Conservation (phyloP, 257 asterid species). For the Nicotiana otophora region DNA sequence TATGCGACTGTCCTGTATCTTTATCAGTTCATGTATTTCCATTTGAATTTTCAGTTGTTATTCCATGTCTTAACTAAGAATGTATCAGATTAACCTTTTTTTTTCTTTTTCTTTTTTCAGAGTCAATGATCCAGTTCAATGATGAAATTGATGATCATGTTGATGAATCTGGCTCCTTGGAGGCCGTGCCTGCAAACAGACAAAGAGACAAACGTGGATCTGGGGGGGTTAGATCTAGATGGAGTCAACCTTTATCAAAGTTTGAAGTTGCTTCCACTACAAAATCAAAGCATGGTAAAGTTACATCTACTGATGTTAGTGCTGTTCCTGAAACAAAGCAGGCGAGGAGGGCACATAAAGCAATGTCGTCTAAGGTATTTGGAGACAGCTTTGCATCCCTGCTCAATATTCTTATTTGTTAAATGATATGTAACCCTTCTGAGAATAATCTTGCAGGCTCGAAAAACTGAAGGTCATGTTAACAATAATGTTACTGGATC, state of each 20-base stretch:
- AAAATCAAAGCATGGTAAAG: constrained; percentile 50
- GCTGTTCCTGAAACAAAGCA: constrained; percentile 42
- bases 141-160: constrained; percentile 45
- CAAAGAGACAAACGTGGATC: constrained; percentile 44
- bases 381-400: constrained; percentile 1
- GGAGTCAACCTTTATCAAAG: constrained; percentile 36
- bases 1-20: not conserved
- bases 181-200: constrained; percentile 32
- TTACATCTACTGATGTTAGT: constrained; percentile 31
- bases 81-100: not conserved
- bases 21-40: not conserved
- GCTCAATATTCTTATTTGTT: constrained; percentile 14
- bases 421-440: constrained; percentile 18
- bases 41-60: not conserved
- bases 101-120: constrained; percentile 19
- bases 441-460: constrained; percentile 38
- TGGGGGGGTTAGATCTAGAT: constrained; percentile 46
- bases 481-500: constrained; percentile 38
- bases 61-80: not conserved
- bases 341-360: constrained; percentile 53
- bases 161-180: constrained; percentile 54
- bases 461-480: constrained; percentile 43
- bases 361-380: constrained; percentile 46
- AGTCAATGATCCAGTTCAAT: constrained; percentile 26
- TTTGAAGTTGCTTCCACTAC: constrained; percentile 43